Conservation (phyloP, 2,329 filamentous ascomycete species). For the Beauveria sp. region DNA sequence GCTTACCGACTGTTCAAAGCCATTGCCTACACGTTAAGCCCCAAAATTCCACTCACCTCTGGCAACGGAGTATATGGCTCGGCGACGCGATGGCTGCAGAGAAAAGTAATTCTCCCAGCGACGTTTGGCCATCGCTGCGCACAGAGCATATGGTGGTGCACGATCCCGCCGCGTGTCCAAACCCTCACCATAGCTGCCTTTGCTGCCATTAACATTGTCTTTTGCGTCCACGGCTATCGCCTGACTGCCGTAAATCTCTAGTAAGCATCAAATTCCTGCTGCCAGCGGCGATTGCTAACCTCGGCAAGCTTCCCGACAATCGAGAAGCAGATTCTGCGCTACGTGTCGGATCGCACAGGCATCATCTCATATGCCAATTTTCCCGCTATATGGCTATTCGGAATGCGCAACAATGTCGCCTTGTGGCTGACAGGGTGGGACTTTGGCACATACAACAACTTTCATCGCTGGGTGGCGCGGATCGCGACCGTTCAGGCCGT, state of each 20-base stretch:
- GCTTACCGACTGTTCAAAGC: conserved; percentile 21
- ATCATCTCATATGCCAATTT: conserved; percentile 57
- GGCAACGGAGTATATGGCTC: not conserved
- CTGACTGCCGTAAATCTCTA: conserved; percentile 32
- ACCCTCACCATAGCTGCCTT: conserved; percentile 32
- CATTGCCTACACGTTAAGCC: conserved; percentile 4
- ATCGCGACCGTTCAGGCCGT: conserved; percentile 55
- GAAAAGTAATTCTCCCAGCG: conserved; percentile 30
- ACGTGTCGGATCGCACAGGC: conserved; percentile 55
- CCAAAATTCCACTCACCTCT: not conserved
- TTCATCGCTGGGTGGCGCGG: conserved; percentile 60
- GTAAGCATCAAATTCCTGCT: conserved; percentile 19
- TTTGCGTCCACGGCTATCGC: conserved; percentile 29
- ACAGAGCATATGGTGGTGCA: conserved; percentile 37
- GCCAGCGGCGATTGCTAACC: not conserved
- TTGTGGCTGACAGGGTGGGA: conserved; percentile 63
- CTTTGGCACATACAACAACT: conserved; percentile 58
- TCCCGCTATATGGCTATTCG: conserved; percentile 59
- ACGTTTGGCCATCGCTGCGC: conserved; percentile 36
- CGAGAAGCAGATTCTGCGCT: conserved; percentile 37
- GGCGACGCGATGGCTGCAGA: conserved; percentile 23
- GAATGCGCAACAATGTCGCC: conserved; percentile 57
- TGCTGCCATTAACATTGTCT: conserved; percentile 29
- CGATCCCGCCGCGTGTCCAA: conserved; percentile 36
- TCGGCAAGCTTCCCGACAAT: conserved; percentile 26